phyloP scores from a whole-genome alignment of 2,329 filamentous ascomycete genomes.

The Talaromyces sp. region DNA sequence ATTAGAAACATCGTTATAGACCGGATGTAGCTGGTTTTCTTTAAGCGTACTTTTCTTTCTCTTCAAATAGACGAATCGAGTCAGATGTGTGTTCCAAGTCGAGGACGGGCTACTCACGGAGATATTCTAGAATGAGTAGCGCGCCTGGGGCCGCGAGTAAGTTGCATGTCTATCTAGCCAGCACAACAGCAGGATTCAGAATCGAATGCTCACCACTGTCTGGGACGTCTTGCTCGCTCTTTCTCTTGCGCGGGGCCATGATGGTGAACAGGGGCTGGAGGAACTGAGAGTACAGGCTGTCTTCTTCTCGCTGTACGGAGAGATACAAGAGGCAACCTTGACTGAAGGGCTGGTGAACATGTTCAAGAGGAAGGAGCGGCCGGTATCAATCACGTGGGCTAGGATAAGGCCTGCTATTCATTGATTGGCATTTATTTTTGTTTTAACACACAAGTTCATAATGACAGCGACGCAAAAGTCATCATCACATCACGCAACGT shows the following conservation, averaged over 20 bases:
- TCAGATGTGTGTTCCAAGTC: not conserved
- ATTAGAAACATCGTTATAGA: not conserved
- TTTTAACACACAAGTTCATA: not conserved
- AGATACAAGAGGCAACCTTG: not conserved
- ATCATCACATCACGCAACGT: not conserved
- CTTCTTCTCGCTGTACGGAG: not conserved
- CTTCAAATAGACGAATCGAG: not conserved
- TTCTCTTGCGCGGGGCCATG: constrained; percentile 38
- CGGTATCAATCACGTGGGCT: not conserved
- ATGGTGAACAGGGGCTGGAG: constrained; percentile 8
- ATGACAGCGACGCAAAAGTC: not conserved
- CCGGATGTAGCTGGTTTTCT: not conserved
- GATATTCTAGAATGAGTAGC: constrained; percentile 45
- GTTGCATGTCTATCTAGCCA: not conserved
- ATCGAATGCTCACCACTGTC: constrained; percentile 24
- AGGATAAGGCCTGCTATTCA: not conserved
- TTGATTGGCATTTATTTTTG: not conserved
- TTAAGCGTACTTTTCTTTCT: constrained; percentile 11
- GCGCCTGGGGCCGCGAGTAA: constrained; percentile 22
- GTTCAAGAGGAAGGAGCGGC: not conserved
- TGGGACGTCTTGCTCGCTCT: constrained; percentile 23
- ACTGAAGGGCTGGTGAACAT: not conserved
- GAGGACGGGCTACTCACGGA: constrained; percentile 34
- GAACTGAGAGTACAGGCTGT: not conserved
- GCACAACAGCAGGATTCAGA: not conserved